A percentile compares a stretch with the other conserved stretches of the same genome.
phyloP scores from a whole-genome alignment of 192 early-diverging fungal species.

The Linnemannia zychae region DNA sequence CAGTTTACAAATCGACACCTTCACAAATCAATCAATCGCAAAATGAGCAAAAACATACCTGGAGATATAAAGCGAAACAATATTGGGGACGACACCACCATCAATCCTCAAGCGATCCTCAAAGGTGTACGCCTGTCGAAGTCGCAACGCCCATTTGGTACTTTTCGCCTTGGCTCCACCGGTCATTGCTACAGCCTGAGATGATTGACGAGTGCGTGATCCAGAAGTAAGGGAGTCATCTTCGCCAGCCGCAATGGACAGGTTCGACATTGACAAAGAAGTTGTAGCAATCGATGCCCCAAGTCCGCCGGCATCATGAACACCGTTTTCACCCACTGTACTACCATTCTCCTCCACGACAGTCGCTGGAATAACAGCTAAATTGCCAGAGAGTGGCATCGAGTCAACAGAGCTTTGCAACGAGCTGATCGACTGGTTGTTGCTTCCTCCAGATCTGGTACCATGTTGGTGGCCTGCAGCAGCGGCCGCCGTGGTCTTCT shows the following conservation, averaged over 20 bases:
- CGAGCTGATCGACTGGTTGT: constrained; percentile 20
- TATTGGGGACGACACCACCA: constrained; percentile 47
- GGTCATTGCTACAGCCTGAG: constrained; percentile 2
- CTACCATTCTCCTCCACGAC: constrained; percentile 1
- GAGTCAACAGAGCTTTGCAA: constrained; percentile 30
- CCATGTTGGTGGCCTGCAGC: constrained; percentile 1
- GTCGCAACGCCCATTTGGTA: constrained; percentile 52
- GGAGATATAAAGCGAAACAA: constrained; percentile 58
- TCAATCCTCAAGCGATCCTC: constrained; percentile 48
- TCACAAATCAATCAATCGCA: neutral
- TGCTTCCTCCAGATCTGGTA: neutral
- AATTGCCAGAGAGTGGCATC: neutral
- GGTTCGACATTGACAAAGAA: neutral
- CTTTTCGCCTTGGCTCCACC: constrained; percentile 20
- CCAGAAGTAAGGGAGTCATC: constrained; percentile 8
- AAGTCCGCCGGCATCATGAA: neutral
- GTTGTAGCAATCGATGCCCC: neutral
- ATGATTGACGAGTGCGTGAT: constrained; percentile 32
- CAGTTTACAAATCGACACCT: neutral
- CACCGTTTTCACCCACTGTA: neutral
- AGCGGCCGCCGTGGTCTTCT: constrained; percentile 6
- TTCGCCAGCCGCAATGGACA: constrained; percentile 5
- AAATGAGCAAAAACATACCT: constrained; percentile 43
- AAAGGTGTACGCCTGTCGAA: constrained; percentile 56
- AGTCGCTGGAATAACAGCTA: neutral